Evolutionary conservation across 495 filamentous ascomycete species (phyloP), one percentile per base, ranked within the genome.

Genomic region (Talaromyces adpressus): DNA sequence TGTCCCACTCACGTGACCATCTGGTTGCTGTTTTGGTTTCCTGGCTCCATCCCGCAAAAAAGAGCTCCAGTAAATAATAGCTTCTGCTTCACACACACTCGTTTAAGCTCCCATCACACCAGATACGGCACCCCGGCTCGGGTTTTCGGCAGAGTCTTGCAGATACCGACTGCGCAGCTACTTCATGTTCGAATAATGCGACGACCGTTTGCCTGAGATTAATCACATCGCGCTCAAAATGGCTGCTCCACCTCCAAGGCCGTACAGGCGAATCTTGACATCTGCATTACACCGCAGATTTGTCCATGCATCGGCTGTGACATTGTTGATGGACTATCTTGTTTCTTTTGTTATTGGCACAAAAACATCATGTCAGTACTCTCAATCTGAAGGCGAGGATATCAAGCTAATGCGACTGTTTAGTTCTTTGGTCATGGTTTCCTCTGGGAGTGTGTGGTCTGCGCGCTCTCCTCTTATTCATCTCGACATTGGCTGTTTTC

Each of bases 211-310:
- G 12, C 12, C 41, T 29, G 4, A 22, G 39, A 45, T 22, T 39
- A 59, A 16, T 34, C 6, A 56, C n/a, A 52, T 29, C 54, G 25
- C 49, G n/a, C 39, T 59, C 75, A 77, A 63, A 69, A 84, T 84
- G 82, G 76, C 80, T 67, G 68, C 75, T 59, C 62, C 71, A 57
- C 76, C 73, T 71, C 71, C 76, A 59, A 77, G 84, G 58, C 84
- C 83, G 47, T 97, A 97, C 71, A 87, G 93, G 78, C 90, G 96
- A 70, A 92, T 95, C 73, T 76, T 98, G 63, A 96, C 93, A 45
- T 93, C 94, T 36, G 84, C 90, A 47, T 77, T 98, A 60, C 94
- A 98, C 72, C 82, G 91, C 66, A 83, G 92, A 63, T 98, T 97
- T 79, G 86, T 87, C 47, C 82, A 84, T 61, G 90, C 91, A 32